Evolutionary conservation across 768 basidiomycete genomes (phyloP), one percentile per base, ranked within the genome.

Genomic region (Amanita subjunquillea): DNA sequence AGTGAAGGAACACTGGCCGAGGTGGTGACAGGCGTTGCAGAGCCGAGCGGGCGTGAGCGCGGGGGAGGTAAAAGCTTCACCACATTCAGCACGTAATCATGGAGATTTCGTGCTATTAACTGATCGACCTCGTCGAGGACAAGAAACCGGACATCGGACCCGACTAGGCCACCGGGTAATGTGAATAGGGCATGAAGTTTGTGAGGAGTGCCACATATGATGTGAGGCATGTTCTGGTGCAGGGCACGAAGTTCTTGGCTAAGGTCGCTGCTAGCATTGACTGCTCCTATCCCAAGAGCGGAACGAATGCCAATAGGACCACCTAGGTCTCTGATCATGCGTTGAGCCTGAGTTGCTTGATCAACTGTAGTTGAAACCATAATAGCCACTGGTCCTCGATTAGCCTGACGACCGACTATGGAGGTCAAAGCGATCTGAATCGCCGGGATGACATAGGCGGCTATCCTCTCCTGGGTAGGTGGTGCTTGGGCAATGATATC

Each of bases 401-500:
- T 79, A 13, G 82, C 74, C 25, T 44, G 51, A 9, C 76, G 79
- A 27, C 69, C 69, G 15, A 71, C 58, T 23, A 84, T 75, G 55
- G 85, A 77, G 34, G 82, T 77, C 52, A 93, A 72, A 32, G 87
- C 85, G 49, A 86, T 79, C 61, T 91, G 88, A 42, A 92, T 87
- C 27, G 87, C 88, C 46, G 91, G 92, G 55, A 95, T 92, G 47
- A 92, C 85, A 68, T 99, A 99, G 54, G 94, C 92, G 22, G 95
- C 94, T 60, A 99, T 99, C 43, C 96, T 80, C 66, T 99, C 96
- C 65, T 97, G 95, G 0, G 96, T 98, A 0, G 96, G 94, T 44
- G 96, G 96, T 8, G 95, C 96, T 69, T 99, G 96, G 7, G 95
- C 94, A 61, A 99, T 98, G 62, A 98, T 97, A 61, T 99, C 96